Evolutionary conservation across 305 asterid genomes (phyloP), one percentile per base, ranked within the genome.

Genomic region (Salvia sclarea): DNA sequence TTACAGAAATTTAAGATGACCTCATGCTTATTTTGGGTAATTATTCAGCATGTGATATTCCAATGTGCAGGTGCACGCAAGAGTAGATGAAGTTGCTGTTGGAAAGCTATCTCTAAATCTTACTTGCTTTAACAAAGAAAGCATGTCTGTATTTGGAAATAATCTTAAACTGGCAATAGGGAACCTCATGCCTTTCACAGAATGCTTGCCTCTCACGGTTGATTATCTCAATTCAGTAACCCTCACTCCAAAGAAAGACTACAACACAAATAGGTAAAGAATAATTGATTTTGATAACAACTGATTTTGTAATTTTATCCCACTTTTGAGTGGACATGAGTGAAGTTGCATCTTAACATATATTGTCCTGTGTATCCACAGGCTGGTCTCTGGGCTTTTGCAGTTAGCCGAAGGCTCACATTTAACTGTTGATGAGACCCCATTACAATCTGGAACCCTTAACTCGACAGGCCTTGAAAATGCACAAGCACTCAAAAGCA

Each of bases 351-450:
- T 70, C 63, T 63, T 49, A 40, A 37, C 49, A 12, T 47, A 47
- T 64, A 9, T 21, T 69, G 12, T 64, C 65, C 54, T 49, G 57
- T 49, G 57, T 72, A 25, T 75, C 41, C 67, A 55, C 84, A 93
- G 96, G 83, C 77, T 87, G 75, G 78, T 71, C 24, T 43, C 90
- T 41, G 96, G 96, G 66, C 64, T 80, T 59, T 81, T 93, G 81
- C 98, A 91, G 72, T 77, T 90, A 45, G 92, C 91, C 62, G 92
- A 93, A 45, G 97, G 98, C 64, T 76, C 96, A 53, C 99, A 91
- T 76, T 64, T 94, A 73, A 89, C 84, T 38, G 75, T 94, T 45
- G 96, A 94, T 6, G 98, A 94, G 79, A 89, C 96, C 45, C 78
- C 71, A 48, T 75, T 88, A 59, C 83, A 85, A 77, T 49, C 84